Conservation (phyloP, 306 rosid genomes). For the Dalbergia cochinchinensis region DNA sequence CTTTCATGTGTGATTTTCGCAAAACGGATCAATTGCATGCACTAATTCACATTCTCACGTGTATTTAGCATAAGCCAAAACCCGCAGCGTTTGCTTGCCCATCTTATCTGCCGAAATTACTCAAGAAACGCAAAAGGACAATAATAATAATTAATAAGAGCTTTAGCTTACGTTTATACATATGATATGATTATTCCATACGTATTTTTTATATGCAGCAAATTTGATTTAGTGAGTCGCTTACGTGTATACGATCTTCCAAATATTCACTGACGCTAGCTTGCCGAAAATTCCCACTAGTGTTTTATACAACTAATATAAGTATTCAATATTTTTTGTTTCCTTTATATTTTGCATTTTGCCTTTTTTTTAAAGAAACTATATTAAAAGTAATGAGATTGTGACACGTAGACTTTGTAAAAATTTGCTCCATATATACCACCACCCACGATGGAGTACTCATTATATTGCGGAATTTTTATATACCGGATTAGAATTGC, state of each 20-base stretch:
- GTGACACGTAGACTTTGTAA: background rate
- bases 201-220: background rate
- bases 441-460: background rate
- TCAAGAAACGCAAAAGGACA: background rate
- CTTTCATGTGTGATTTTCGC: background rate
- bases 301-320: background rate
- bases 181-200: background rate
- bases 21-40: too few relatives aligned
- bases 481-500: background rate
- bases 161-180: background rate
- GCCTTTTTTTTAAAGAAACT: background rate
- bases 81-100: slow-evolving; percentile 2
- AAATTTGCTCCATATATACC: background rate
- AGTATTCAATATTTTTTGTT: background rate
- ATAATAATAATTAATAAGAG: background rate
- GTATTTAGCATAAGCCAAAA: background rate
- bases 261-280: slow-evolving; percentile 15
- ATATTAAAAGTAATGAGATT: slow-evolving; percentile 6
- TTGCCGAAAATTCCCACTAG: background rate
- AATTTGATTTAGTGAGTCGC: background rate
- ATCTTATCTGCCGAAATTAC: background rate
- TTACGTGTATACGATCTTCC: slow-evolving; percentile 14
- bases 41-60: background rate
- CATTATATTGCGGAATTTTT: background rate
- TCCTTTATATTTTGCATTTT: background rate